Base-by-base conservation (phyloP, 805 yeast genomes). In the Saccharomycopsis malanga region DNA sequence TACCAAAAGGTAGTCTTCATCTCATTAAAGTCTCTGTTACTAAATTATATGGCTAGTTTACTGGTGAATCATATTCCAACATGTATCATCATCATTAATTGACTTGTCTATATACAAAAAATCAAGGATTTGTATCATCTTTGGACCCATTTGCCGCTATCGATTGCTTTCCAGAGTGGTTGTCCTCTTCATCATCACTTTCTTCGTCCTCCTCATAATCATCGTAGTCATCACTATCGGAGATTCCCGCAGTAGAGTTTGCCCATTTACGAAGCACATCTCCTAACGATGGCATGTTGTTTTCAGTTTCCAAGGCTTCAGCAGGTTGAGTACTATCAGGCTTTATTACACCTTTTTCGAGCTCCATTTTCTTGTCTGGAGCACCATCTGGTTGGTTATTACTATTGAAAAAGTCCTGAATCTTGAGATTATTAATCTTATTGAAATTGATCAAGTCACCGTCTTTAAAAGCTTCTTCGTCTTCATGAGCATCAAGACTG, bases 181-280 rank as follows among this genome's bases (percentile, higher is more conserved):
- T n/a, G n/a, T n/a, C n/a, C n/a, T n/a, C n/a, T n/a, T n/a, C n/a
- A n/a, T 43, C 46, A 34, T 46, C 46, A 15, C 35, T 44, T 15
- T 44, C 46, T 27, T 44, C 49, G 22, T 40, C 46, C 18, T 39
- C 43, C 10, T 44, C 42, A 21, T 49, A 43, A 17, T 46, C 46
- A 17, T 43, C 48, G n/a, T 44, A 27, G 29, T 49, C 49, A 10
- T 49, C 53, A 30, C 48, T 50, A 17, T 50, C 53, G 5, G 51
- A 47, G 7, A 50, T 17, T 12, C 53, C 53, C 6, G 47, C 53
- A n/a, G 53, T 50, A 4, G 50, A 50, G 27, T 50, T 50, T 1
- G 53, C 53, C 53, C 53, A 50, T 44, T 44, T 50, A 24, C 29
- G 42, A n/a, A 50, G 37, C 14, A 47, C 53, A 4, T 50, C 42